Conservation (phyloP, 768 basidiomycete species). For the Hebeloma cylindrosporum region DNA sequence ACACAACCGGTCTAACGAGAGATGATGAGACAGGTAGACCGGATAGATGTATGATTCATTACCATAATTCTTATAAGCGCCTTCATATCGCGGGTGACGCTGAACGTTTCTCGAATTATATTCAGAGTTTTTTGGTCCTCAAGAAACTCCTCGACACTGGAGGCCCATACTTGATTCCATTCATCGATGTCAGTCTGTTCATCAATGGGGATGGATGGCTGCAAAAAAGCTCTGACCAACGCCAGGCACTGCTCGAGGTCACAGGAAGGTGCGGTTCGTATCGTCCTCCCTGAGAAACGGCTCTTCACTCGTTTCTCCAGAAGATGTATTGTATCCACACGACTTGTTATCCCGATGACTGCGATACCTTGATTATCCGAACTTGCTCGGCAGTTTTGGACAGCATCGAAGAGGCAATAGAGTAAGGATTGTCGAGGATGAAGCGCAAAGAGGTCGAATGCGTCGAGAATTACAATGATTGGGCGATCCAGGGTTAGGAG, state of each 20-base stretch:
- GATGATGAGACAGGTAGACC: neutral
- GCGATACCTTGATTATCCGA: slow-evolving; percentile 67
- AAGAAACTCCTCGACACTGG: slow-evolving; percentile 57
- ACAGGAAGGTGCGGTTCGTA: slow-evolving; percentile 68
- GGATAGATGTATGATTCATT: slow-evolving; percentile 7
- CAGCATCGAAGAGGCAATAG: slow-evolving; percentile 94
- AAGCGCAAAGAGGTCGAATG: slow-evolving; percentile 89
- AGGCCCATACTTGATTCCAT: slow-evolving; percentile 64
- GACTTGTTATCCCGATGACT: slow-evolving; percentile 83
- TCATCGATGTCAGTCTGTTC: slow-evolving; percentile 35
- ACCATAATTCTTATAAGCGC: slow-evolving; percentile 64
- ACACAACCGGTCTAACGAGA: slow-evolving; percentile 42
- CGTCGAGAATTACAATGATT: slow-evolving; percentile 82
- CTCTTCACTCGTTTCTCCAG: slow-evolving; percentile 98
- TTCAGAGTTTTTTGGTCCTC: slow-evolving; percentile 44
- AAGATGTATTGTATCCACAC: slow-evolving; percentile 83
- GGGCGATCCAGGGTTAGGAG: slow-evolving; percentile 80
- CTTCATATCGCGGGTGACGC: slow-evolving; percentile 58
- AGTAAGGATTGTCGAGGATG: slow-evolving; percentile 91
- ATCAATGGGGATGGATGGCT: slow-evolving; percentile 23
- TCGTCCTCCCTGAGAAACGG: slow-evolving; percentile 90
- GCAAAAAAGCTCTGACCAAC: slow-evolving; percentile 49
- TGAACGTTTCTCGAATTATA: slow-evolving; percentile 57
- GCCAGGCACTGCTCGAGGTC: slow-evolving; percentile 49
- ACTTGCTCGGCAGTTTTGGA: slow-evolving; percentile 75